phyloP scores from a whole-genome alignment of 306 rosid genomes.

The Acacia crassicarpa region DNA sequence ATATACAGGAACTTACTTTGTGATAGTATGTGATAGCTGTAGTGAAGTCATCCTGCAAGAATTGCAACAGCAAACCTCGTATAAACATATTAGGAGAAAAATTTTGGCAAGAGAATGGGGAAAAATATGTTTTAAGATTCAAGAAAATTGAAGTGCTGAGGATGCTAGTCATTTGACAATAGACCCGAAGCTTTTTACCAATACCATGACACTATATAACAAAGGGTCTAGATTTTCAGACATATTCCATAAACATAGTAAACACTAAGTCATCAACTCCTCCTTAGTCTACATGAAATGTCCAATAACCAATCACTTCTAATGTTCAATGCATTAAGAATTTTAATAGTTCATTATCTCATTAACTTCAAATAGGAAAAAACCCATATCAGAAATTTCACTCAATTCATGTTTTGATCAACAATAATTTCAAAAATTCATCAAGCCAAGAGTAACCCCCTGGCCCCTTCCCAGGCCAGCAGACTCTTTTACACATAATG shows the following conservation, averaged over 20 bases:
- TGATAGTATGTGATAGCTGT: conserved; percentile 80
- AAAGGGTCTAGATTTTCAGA: not conserved
- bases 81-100: not conserved
- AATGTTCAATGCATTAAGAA: conserved; percentile 16
- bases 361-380: not conserved
- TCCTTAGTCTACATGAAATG: conserved; percentile 2
- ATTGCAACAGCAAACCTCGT: conserved; percentile 20
- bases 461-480: not conserved
- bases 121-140: conserved; percentile 3
- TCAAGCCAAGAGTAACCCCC: conserved; percentile 15
- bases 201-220: not conserved
- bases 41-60: conserved; percentile 71
- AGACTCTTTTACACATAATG: not conserved
- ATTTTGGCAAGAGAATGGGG: not conserved
- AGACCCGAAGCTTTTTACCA: conserved; percentile 1
- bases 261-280: not conserved
- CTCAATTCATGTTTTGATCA: conserved; percentile 18
- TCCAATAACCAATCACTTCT: not conserved
- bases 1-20: conserved; percentile 58
- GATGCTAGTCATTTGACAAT: not conserved
- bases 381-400: not conserved
- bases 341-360: not conserved
- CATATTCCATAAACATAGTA: not conserved
- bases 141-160: conserved; percentile 7
- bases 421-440: conserved; percentile 6